Evolutionary conservation across 164 flowering plant genomes (phyloP), one percentile per base, ranked within the genome.

Genomic region (Magnolia sinica): DNA sequence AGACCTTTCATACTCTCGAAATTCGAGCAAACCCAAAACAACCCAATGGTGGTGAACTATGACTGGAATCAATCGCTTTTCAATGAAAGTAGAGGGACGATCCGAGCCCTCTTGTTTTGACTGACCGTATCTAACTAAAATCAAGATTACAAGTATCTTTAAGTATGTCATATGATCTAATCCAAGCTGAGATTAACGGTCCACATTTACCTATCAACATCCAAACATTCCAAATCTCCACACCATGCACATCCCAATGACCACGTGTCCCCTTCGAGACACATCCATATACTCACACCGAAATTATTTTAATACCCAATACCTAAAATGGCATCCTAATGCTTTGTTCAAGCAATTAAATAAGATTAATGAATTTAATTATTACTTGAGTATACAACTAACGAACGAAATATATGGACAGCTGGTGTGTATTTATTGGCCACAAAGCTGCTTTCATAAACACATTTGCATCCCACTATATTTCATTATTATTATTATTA

Each of bases 381-480:
- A 11, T 65, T 1, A 13, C 1, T 23, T 24, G 1, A 8, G 37
- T 16, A 65, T 1, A 20, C 24, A 8, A 8, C 24, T 10, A 65
- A 7, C 7, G 45, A 37, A 37, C 27, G 11, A 24, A 20, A 65
- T 20, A 29, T 8, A 22, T 20, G 2, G 77, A 85, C 89, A 88
- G 29, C 22, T 87, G 90, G 71, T 73, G 1, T 11, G 18, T 2
- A 1, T 8, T 50, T 64, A 89, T 83, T 85, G 87, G 91, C 14
- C 13, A 8, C 14, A 31, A 24, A 23, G 85, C 82, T 77, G 59
- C 76, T 87, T 83, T 90, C 88, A 82, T 58, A 49, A 78, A 76
- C 82, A 79, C 84, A 76, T 81, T 84, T 76, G 59, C 89, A 83
- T 83, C 88, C 89, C 88, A 84, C 83, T 82, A 37, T 37, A 3